Evolutionary conservation across 306 rosid genomes (phyloP).

Genomic region (Echinosophora koreensis): DNA sequence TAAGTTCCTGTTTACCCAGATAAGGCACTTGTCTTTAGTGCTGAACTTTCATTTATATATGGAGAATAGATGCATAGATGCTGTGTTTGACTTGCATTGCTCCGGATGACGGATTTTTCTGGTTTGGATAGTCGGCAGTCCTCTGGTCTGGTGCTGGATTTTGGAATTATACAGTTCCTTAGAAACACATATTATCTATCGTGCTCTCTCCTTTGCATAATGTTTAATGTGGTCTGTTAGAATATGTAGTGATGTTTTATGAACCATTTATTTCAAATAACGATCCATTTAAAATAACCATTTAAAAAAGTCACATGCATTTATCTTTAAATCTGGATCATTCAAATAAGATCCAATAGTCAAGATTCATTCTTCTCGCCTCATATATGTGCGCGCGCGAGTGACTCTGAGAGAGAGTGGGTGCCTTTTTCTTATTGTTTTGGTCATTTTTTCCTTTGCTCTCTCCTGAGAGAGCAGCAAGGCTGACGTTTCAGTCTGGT

Average conservation of each 20-base stretch:
- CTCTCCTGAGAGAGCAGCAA: background rate
- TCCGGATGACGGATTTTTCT: slow-evolving; percentile 1
- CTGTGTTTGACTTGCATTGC: slow-evolving; percentile 12
- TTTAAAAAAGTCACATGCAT: background rate
- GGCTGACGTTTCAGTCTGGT: background rate
- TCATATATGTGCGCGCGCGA: too few relatives aligned
- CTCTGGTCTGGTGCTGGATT: background rate
- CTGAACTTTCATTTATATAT: background rate
- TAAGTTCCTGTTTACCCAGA: slow-evolving; percentile 51
- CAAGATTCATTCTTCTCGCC: too few relatives aligned
- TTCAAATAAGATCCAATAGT: too few relatives aligned
- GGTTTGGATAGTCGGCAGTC: too few relatives aligned
- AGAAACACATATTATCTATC: slow-evolving; percentile 17
- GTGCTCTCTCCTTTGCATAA: background rate
- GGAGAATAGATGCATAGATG: slow-evolving; percentile 37
- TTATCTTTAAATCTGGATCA: too few relatives aligned
- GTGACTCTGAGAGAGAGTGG: background rate
- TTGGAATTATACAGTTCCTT: slow-evolving; percentile 19
- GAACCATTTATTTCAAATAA: background rate
- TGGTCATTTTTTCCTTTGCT: background rate
- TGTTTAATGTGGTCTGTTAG: slow-evolving; percentile 16
- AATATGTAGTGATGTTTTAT: slow-evolving; percentile 15
- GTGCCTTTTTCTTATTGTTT: background rate
- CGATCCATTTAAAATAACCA: background rate
- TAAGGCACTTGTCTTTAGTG: background rate